Evolutionary conservation across 768 basidiomycete genomes (phyloP), one percentile per base, ranked within the genome.

Genomic region (Suillus subalutaceus): DNA sequence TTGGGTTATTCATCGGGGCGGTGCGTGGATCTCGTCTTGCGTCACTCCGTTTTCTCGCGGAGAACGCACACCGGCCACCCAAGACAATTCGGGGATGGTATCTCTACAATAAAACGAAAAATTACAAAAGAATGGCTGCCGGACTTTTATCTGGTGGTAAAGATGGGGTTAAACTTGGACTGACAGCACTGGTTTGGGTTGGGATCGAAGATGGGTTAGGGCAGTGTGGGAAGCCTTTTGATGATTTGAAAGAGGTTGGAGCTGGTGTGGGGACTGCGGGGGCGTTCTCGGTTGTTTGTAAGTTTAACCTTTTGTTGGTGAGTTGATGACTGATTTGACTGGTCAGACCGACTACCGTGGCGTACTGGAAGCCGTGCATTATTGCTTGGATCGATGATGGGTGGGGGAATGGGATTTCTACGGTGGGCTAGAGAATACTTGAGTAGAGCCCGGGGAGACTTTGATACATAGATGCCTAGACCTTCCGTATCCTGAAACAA

Each of bases 71-170:
- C 78, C 84, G 93, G 64, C 84, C 91, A 58, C 94, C 94, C 26
- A 89, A 79, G 70, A 97, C 95, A 38, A 85, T 94, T 65, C 87
- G 90, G 70, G 95, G 95, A 66, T 96, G 95, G 94, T 97, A 96
- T 77, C 91, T 94, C 72, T 96, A 97, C 87, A 92, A 94, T 76
- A 96, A 96, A 82, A 95, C 93, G 37, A 97, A 96, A 78, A 96
- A 96, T 81, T 96, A 96, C 82, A 83, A 86, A 70, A 87, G 95
- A 70, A 84, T 94, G 72, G 83, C 88, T 67, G 90, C 85, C 0
- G 94, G 85, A 10, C 74, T 96, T 74, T 86, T 85, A 71, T 88
- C 86, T 18, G 94, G 86, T 7, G 90, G 84, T 1, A 67, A 69
- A 64, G 86, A 92, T 61, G 89, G 84, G 1, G 69, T 76, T 62